Conservation (phyloP, 305 asterid species). For the Lippia alba region DNA sequence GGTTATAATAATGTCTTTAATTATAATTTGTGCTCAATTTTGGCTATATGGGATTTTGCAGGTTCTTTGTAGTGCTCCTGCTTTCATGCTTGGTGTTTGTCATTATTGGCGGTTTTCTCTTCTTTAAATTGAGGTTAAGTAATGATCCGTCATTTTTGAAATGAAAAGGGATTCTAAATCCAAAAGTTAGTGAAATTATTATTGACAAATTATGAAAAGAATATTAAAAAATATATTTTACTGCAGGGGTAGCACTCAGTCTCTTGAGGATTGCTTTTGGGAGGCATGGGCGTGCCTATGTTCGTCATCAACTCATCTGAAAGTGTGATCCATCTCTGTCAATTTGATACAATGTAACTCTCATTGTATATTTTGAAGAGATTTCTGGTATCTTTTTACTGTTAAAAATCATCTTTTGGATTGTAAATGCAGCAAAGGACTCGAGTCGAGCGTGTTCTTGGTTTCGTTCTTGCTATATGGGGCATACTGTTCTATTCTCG, state of each 20-base stretch:
- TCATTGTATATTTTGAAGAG: constrained; percentile 36
- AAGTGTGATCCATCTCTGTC: constrained; percentile 64
- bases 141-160: constrained; percentile 23
- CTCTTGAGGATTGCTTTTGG: constrained; percentile 98
- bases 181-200: too few species aligned
- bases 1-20: constrained; percentile 19
- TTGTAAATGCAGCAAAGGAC: constrained; percentile 89
- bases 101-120: constrained; percentile 91
- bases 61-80: constrained; percentile 90
- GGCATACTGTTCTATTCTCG: constrained; percentile 97
- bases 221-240: constrained; percentile 4
- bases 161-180: too few species aligned
- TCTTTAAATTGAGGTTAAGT: constrained; percentile 79
- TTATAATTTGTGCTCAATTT: not conserved
- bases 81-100: constrained; percentile 83
- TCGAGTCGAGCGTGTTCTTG: constrained; percentile 87
- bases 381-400: constrained; percentile 31
- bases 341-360: constrained; percentile 41
- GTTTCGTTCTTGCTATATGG: constrained; percentile 97
- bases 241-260: constrained; percentile 72
- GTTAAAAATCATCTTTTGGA: constrained; percentile 33
- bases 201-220: not conserved
- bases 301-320: constrained; percentile 96
- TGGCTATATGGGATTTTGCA: constrained; percentile 45
- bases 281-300: constrained; percentile 99